A percentile compares a stretch with the other conserved stretches of the same genome.
phyloP scores from a whole-genome alignment of 495 filamentous ascomycete species.

The Lasiosphaeria miniovina region DNA sequence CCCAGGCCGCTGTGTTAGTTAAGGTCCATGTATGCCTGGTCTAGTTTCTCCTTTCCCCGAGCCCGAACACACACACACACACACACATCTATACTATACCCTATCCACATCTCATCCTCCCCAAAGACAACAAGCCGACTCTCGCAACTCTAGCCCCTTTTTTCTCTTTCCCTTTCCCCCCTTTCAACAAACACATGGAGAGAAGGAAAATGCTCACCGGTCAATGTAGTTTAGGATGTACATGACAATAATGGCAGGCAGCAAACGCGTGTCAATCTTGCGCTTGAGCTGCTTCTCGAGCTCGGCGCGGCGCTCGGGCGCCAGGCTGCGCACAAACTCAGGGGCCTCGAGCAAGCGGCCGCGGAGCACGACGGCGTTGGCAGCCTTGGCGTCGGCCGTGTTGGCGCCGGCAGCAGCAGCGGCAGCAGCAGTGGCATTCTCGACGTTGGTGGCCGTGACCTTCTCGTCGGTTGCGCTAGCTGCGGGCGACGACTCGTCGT shows the following conservation, averaged over 20 bases:
- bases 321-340: conserved; percentile 44
- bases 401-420: conserved; percentile 19
- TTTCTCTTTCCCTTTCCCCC: too few species aligned
- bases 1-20: not conserved
- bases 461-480: conserved; percentile 21
- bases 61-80: too few species aligned
- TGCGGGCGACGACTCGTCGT: conserved; percentile 3
- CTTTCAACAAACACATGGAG: not conserved
- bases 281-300: conserved; percentile 52
- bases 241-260: conserved; percentile 53
- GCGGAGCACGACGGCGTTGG: conserved; percentile 13
- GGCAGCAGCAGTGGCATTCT: conserved; percentile 6
- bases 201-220: conserved; percentile 34
- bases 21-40: not conserved
- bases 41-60: not conserved
- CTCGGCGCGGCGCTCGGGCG: conserved; percentile 43
- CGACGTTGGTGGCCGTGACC: conserved; percentile 7
- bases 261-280: conserved; percentile 61
- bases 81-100: too few species aligned
- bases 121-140: too few species aligned
- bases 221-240: conserved; percentile 84
- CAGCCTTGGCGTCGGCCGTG: conserved; percentile 6
- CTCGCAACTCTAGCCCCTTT: too few species aligned
- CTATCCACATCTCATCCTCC: too few species aligned
- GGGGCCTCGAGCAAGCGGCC: conserved; percentile 37